Evolutionary conservation across 1,284 basidiomycete species (phyloP).

Genomic region (Marasmius fiardii): DNA sequence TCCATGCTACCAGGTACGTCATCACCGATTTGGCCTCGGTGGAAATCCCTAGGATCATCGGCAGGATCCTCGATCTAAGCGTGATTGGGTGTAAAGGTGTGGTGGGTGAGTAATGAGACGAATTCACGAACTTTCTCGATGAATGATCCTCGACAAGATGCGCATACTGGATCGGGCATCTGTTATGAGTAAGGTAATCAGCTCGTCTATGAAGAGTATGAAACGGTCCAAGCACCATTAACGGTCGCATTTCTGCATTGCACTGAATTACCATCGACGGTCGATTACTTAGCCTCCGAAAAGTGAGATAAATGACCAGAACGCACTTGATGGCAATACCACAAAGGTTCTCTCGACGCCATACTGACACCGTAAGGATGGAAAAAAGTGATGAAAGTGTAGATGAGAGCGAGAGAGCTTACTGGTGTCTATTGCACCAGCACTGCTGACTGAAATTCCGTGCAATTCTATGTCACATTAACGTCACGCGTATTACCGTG

Average conservation of each 20-base stretch:
- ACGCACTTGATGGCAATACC: constrained; percentile 75
- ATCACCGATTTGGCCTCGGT: constrained; percentile 28
- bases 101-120: not conserved
- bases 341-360: constrained; percentile 68
- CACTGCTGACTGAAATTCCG: not conserved
- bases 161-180: constrained; percentile 74
- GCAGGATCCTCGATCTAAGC: constrained; percentile 66
- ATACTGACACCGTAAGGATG: constrained; percentile 30
- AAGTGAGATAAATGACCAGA: constrained; percentile 3
- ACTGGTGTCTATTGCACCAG: not conserved
- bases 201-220: constrained; percentile 7
- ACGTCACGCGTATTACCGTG: not conserved
- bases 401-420: not conserved
- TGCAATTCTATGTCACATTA: not conserved
- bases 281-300: constrained; percentile 16
- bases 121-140: constrained; percentile 62
- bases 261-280: constrained; percentile 45
- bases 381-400: not conserved
- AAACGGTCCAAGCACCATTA: constrained; percentile 55
- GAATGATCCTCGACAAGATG: constrained; percentile 68
- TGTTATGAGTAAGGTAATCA: constrained; percentile 21
- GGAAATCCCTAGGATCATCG: constrained; percentile 71
- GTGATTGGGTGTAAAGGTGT: constrained; percentile 1
- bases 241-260: constrained; percentile 72
- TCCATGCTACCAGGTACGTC: constrained; percentile 39